Evolutionary conservation across 306 rosid species (phyloP).

Genomic region (Corylus avellana): DNA sequence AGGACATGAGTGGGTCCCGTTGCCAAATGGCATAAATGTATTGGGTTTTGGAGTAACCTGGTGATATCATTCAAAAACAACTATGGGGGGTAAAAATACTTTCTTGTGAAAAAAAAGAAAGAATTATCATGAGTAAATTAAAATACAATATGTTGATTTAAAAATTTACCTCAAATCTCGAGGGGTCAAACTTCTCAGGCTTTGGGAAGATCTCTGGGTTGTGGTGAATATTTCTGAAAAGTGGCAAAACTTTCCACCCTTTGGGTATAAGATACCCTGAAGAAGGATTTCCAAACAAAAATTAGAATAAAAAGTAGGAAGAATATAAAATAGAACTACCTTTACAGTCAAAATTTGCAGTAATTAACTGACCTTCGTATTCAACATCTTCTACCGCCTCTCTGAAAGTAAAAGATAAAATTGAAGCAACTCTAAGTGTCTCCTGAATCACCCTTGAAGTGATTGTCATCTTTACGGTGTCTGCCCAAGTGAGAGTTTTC

Average conservation of each 20-base stretch:
- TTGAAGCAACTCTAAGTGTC: slow-evolving; percentile 88
- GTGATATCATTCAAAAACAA: slow-evolving; percentile 13
- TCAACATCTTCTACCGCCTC: slow-evolving; percentile 94
- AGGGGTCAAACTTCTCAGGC: slow-evolving; percentile 88
- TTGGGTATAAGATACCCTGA: slow-evolving; percentile 88
- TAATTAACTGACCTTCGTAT: slow-evolving; percentile 65
- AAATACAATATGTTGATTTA: not conserved
- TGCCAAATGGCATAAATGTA: slow-evolving; percentile 96
- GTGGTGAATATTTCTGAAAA: slow-evolving; percentile 93
- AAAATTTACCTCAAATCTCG: slow-evolving; percentile 85
- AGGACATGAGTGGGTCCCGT: slow-evolving; percentile 91
- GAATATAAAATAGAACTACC: not conserved
- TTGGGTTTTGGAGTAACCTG: slow-evolving; percentile 89
- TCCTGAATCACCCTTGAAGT: slow-evolving; percentile 89
- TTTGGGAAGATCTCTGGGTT: slow-evolving; percentile 74
- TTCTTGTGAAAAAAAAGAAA: too few relatives aligned
- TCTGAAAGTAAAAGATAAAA: slow-evolving; percentile 90
- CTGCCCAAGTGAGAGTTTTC: slow-evolving; percentile 70
- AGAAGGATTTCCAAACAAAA: slow-evolving; percentile 19
- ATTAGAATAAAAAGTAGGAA: slow-evolving; percentile 5
- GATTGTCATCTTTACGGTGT: slow-evolving; percentile 78
- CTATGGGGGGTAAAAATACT: not conserved
- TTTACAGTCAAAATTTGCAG: slow-evolving; percentile 1
- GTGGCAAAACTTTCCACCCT: slow-evolving; percentile 97
- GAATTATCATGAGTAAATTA: too few relatives aligned